Base-by-base conservation (phyloP, 2,329 filamentous ascomycete species). In the Fusarium circinatum region DNA sequence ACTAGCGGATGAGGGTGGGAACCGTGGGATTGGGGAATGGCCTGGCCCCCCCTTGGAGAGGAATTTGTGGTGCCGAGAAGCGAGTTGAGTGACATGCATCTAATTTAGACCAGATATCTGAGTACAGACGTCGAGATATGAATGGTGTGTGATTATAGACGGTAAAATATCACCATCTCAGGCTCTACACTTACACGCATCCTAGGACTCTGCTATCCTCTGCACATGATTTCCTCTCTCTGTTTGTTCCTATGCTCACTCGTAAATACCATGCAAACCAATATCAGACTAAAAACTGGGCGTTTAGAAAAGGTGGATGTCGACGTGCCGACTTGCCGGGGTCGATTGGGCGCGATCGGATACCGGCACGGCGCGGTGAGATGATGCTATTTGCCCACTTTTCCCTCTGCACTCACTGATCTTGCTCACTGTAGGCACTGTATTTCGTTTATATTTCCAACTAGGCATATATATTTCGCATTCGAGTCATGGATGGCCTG, bases 301-400 rank as follows among this genome's bases (percentile, higher is more conserved):
- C 68, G 68, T 74, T 62, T 74, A 42, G 55, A 64, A 70, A 69
- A 62, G 59, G 75, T 78, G 75, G 75, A 77, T 78, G 74, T 74
- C 65, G 63, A 58, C 58, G 75, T 77, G 76, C 73, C 76, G 76
- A 77, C 76, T 76, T 78, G 74, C 76, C 76, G 76, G 76, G 76
- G 73, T 78, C 74, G 68, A 78, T 77, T 78, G 76, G 76, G 65
- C 52, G 71, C 72, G 73, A 77, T 78, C 76, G 76, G 76, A 76
- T 78, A 78, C 71, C 76, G 76, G 76, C 76, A 78, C 76, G 69
- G 69, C 76, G 76, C 76, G 76, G 76, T 78, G 75, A 78, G 76
- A 76, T 78, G 76, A 77, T 76, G 70, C 74, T 76, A 75, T 77
- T 61, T 61, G 67, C 54, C 74, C 75, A 75, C 75, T 75, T 68